Base-by-base conservation (phyloP, 352 stramenopile genomes). In the Globisporangium takayamanum region DNA sequence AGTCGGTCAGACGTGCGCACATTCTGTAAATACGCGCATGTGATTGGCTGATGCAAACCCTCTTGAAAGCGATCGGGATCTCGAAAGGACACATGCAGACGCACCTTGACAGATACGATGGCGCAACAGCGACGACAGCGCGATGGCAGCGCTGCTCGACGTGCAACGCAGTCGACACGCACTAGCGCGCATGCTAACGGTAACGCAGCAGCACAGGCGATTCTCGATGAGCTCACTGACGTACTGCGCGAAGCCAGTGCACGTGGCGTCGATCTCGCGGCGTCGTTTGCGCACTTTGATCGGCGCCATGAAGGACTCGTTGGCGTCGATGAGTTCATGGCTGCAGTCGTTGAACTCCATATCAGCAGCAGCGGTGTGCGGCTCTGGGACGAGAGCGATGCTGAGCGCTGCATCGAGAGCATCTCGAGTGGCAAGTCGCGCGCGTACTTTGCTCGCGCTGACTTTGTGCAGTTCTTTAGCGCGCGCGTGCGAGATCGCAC, bases 201-300 rank as follows among this genome's bases (percentile, higher is more conserved):
- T 26, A 15, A 3, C 25, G 1, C 22, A 33, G 48, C n/a, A 20
- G 52, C 62, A 7, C 57, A 20, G 12, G 22, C 45, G 20, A 33
- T 81, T 6, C 57, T 89, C 0, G 54, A 63, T 16, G 65, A 70
- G n/a, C 73, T 89, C 12, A 20, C 49, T n/a, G 64, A 74, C 25
- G 76, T 89, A 39, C 64, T 89, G 11, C 58, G 37, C 0, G 79
- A 87, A 54, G 76, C 79, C 37, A 60, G 70, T 36, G 63, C 51
- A 18, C 79, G 79, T 14, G 79, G 76, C 25, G 73, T 89, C 14
- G 67, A 69, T 14, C 56, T 87, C 10, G 69, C 60, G 6, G 68
- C 77, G 28, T 84, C 76, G 28, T 89, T 80, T 42, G 60, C 68
- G 11, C 79, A 89, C 59, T 89, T 89, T 42, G 76, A 84, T 52